A percentile compares a stretch with the other conserved stretches of the same genome.
Evolutionary conservation across 768 basidiomycete species (phyloP).

Genomic region (Russula earlei): DNA sequence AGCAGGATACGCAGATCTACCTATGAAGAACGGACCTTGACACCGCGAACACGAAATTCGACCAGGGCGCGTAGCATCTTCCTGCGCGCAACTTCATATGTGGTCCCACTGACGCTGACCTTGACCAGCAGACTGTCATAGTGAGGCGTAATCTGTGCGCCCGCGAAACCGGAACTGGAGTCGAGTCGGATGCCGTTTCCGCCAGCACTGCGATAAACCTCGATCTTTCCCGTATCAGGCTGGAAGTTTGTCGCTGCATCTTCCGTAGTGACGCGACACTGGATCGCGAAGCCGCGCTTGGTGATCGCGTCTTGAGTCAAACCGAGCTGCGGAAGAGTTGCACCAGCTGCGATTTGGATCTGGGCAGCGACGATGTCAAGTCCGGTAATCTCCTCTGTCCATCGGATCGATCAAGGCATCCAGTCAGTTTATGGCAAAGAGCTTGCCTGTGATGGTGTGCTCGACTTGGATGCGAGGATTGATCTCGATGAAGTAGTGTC

Average conservation of each 20-base stretch:
- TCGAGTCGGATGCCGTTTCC: constrained; percentile 98
- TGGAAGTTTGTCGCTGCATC: constrained; percentile 90
- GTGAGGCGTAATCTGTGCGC: constrained; percentile 98
- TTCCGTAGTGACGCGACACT: constrained; percentile 97
- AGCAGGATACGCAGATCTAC: not conserved
- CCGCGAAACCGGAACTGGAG: constrained; percentile 94
- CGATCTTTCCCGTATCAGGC: constrained; percentile 98
- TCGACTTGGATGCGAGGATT: constrained; percentile 99
- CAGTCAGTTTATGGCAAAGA: not conserved
- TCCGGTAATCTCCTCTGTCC: constrained; percentile 94
- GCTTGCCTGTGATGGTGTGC: constrained; percentile 91
- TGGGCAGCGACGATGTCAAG: constrained; percentile 99
- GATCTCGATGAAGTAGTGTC: constrained; percentile 99
- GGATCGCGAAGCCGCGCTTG: constrained; percentile 95
- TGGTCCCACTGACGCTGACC: constrained; percentile 90
- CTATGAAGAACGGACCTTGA: constrained; percentile 53
- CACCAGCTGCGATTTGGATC: constrained; percentile 99
- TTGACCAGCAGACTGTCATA: constrained; percentile 98
- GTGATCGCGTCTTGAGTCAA: constrained; percentile 92
- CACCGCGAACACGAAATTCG: constrained; percentile 98
- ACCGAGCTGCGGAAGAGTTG: constrained; percentile 89
- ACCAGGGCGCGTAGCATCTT: constrained; percentile 99
- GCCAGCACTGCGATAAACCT: constrained; percentile 97
- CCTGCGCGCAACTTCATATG: constrained; percentile 95
- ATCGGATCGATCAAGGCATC: not conserved